Evolutionary conservation across 257 asterid genomes (phyloP), one percentile per base, ranked within the genome.

Genomic region (Craterostigma plantagineum): DNA sequence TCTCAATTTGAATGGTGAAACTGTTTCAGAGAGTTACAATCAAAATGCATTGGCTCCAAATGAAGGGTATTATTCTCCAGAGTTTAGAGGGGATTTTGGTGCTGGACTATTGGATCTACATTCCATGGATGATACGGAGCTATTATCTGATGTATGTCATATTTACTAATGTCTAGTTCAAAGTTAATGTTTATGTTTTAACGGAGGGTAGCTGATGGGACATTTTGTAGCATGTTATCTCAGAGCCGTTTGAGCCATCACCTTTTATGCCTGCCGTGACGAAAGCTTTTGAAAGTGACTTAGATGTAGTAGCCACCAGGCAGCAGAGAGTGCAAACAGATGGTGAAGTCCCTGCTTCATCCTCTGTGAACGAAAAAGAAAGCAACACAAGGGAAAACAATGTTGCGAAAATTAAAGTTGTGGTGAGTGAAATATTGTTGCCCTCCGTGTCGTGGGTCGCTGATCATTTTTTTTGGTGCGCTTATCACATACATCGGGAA

Each of bases 111-210:
- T 90, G 72, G 99, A 90, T 63, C 71, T 90, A 49, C 95, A 90
- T 68, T 69, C 99, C 50, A 79, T 90, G 95, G 99, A 90, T 65
- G 95, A 90, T 51, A 90, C 95, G 0, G 99, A 90, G 62, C 95
- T 90, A 64, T 70, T 90, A 71, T 74, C 99, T 35, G 99, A 83
- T 76, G 99, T 83, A 70, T 46, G 67, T 52, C 34, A 45, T 27
- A 18, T 40, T 42, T 50, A 23, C 30, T 23, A 6, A 23, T 23
- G 30, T 23, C 30, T 23, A 6, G 4, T 23, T 23, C 30, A 2
- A 2, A 2, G 30, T 23, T 2, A 23, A 23, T 23, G 2, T 6
- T 23, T 6, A 2, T 23, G 30, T 23, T 23, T 23, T 2, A 23
- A 23, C 2, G 30, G 30, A 23, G 30, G 30, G 30, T 23, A 23